Conservation (phyloP, 2,329 filamentous ascomycete species). For the Malbranchea zuffiana region DNA sequence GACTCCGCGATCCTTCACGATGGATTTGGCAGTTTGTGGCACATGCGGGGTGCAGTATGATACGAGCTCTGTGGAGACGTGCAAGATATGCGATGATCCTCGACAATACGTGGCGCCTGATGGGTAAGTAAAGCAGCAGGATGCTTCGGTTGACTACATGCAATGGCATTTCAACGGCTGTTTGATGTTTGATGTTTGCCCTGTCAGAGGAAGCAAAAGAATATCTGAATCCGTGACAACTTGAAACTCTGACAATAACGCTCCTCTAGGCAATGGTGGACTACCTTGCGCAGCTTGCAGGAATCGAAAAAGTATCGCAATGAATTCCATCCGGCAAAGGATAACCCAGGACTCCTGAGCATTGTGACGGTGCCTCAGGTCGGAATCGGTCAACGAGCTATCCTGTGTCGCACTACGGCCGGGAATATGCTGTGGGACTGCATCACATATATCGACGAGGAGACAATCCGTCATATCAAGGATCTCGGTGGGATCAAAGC, state of each 20-base stretch:
- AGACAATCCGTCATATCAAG: conserved; percentile 48
- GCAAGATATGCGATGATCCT: conserved; percentile 25
- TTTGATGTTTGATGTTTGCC: no score
- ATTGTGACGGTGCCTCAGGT: conserved; percentile 42
- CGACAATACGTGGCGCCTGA: conserved; percentile 22
- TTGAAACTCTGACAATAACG: no score
- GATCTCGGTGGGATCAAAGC: conserved; percentile 54
- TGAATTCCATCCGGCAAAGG: conserved; percentile 15
- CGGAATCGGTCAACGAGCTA: conserved; percentile 63
- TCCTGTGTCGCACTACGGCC: conserved; percentile 52
- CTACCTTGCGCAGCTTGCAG: conserved; percentile 21
- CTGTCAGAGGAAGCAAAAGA: no score
- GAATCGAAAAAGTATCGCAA: conserved; percentile 17
- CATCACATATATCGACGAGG: conserved; percentile 56
- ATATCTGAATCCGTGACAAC: no score
- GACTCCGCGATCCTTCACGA: no score
- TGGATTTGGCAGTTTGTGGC: conserved; percentile 21
- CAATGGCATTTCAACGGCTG: no score
- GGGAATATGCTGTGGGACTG: conserved; percentile 77
- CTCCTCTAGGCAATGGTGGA: conserved; percentile 24
- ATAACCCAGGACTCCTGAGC: conserved; percentile 17
- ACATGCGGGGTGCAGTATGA: conserved; percentile 22
- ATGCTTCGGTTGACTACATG: no score
- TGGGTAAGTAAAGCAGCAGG: conserved; percentile 20
- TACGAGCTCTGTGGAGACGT: conserved; percentile 15